Percentiles rank a stretch among this genome's conserved stretches.
phyloP scores from a whole-genome alignment of 1,284 basidiomycete genomes.

The Pseudozyma hubeiensis region DNA sequence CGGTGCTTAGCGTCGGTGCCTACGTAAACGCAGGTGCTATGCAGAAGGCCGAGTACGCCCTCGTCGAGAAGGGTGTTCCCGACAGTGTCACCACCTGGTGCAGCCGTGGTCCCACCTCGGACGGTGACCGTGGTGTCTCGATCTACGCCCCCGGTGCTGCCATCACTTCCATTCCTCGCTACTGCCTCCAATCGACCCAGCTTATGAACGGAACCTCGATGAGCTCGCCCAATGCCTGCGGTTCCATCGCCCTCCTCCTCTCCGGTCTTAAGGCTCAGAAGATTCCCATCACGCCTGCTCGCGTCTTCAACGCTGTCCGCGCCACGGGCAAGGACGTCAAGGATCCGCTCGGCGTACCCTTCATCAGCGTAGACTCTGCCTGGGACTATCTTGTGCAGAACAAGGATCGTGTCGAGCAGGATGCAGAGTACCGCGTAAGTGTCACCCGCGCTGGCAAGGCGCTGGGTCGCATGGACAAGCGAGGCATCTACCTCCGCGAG shows the following conservation, averaged over 20 bases:
- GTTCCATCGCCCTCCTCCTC: constrained; percentile 65
- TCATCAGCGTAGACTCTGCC: constrained; percentile 67
- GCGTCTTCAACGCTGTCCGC: constrained; percentile 67
- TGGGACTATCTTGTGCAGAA: constrained; percentile 67
- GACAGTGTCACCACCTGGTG: constrained; percentile 69
- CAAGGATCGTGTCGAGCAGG: constrained; percentile 61
- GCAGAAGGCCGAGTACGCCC: constrained; percentile 69
- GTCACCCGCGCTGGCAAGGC: constrained; percentile 66
- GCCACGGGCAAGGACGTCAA: constrained; percentile 67
- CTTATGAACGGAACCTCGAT: constrained; percentile 69
- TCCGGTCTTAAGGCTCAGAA: constrained; percentile 66
- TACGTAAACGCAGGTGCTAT: constrained; percentile 68
- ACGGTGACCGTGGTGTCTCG: constrained; percentile 65
- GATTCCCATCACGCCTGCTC: constrained; percentile 65
- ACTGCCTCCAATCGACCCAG: constrained; percentile 67
- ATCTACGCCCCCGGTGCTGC: constrained; percentile 69
- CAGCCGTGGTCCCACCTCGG: constrained; percentile 67
- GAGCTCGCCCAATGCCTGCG: constrained; percentile 68
- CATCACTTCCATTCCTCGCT: constrained; percentile 68
- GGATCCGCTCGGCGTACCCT: constrained; percentile 67
- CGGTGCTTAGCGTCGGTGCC: constrained; percentile 68
- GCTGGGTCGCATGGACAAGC: constrained; percentile 50
- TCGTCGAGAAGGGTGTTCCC: constrained; percentile 65
- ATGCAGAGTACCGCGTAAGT: constrained; percentile 65
- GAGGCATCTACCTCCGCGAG: constrained; percentile 69